A percentile compares a stretch with the other conserved stretches of the same genome.
Conservation (phyloP, 1,139 yeast species). For the Ogataea hybrid region DNA sequence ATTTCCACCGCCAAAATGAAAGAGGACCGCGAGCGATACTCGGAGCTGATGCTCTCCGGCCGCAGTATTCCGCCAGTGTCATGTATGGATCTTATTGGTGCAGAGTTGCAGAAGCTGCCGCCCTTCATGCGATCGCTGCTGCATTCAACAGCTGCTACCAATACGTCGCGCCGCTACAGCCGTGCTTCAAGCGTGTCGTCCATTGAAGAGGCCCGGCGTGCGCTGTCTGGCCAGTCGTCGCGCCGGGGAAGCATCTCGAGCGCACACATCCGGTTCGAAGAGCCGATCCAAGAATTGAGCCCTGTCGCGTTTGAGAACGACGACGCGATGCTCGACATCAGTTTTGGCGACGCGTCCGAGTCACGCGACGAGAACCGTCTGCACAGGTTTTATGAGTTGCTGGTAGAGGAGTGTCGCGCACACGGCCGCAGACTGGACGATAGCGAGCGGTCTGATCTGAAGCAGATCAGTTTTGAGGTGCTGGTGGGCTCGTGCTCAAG, state of each 20-base stretch:
- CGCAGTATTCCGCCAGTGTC: slow-evolving; percentile 1
- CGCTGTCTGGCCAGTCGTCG: slow-evolving; percentile 11
- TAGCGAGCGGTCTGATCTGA: slow-evolving; percentile 6
- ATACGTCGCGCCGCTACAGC: slow-evolving; percentile 9
- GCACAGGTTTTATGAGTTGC: slow-evolving; percentile 10
- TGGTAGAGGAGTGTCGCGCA: slow-evolving; percentile 6
- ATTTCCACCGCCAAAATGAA: slow-evolving; percentile 16
- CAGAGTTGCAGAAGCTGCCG: slow-evolving; percentile 8
- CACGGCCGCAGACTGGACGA: slow-evolving; percentile 7
- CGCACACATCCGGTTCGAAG: slow-evolving; percentile 11
- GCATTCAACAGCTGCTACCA: slow-evolving; percentile 2
- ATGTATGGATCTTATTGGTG: not conserved
- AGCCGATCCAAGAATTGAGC: slow-evolving; percentile 4
- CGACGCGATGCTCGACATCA: slow-evolving; percentile 22
- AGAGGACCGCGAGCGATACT: slow-evolving; percentile 17
- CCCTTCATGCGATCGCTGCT: slow-evolving; percentile 9
- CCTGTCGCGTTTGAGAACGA: slow-evolving; percentile 18
- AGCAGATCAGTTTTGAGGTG: slow-evolving; percentile 9
- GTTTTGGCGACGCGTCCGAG: slow-evolving; percentile 12
- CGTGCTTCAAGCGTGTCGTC: slow-evolving; percentile 29
- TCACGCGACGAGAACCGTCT: not conserved
- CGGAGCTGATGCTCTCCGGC: slow-evolving; percentile 10
- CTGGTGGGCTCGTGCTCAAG: slow-evolving; percentile 7
- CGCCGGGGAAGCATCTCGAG: slow-evolving; percentile 16
- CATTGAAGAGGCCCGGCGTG: slow-evolving; percentile 30